phyloP scores from a whole-genome alignment of 768 basidiomycete species.

The Calocybe gangraenosa region DNA sequence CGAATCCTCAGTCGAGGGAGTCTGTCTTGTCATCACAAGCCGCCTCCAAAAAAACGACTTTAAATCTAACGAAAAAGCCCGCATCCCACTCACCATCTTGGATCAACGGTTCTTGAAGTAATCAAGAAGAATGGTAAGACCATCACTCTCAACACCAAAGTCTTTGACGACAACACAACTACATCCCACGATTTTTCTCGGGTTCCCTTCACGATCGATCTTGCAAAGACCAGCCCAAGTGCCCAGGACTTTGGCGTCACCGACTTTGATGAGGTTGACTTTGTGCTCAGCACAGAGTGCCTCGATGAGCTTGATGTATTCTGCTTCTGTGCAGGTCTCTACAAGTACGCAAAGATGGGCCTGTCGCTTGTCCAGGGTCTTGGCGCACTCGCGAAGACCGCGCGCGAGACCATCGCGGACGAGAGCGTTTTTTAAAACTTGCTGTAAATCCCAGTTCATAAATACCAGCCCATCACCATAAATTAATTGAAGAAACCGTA shows the following conservation, averaged over 20 bases:
- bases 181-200: slow-evolving; percentile 92
- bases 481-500: slow-evolving; percentile 19
- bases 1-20: slow-evolving; percentile 85
- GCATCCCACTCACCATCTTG: slow-evolving; percentile 21
- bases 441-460: slow-evolving; percentile 40
- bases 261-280: slow-evolving; percentile 99
- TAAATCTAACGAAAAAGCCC: slow-evolving; percentile 17
- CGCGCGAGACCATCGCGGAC: slow-evolving; percentile 98
- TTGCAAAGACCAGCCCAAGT: slow-evolving; percentile 99
- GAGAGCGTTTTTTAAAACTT: slow-evolving; percentile 98
- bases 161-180: slow-evolving; percentile 97
- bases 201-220: slow-evolving; percentile 98
- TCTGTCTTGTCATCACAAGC: slow-evolving; percentile 76
- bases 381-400: slow-evolving; percentile 95
- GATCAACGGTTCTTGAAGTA: slow-evolving; percentile 93
- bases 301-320: slow-evolving; percentile 99
- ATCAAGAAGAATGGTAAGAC: slow-evolving; percentile 87
- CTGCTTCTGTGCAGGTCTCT: slow-evolving; percentile 98
- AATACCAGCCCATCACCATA: too few species aligned
- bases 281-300: slow-evolving; percentile 99
- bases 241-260: slow-evolving; percentile 96
- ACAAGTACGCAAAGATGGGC: slow-evolving; percentile 98
- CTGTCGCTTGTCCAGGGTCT: slow-evolving; percentile 98
- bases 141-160: slow-evolving; percentile 93
- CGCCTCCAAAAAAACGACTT: background rate